Evolutionary conservation across 768 basidiomycete genomes (phyloP), one percentile per base, ranked within the genome.

Genomic region (Amanita pseudoporphyria): DNA sequence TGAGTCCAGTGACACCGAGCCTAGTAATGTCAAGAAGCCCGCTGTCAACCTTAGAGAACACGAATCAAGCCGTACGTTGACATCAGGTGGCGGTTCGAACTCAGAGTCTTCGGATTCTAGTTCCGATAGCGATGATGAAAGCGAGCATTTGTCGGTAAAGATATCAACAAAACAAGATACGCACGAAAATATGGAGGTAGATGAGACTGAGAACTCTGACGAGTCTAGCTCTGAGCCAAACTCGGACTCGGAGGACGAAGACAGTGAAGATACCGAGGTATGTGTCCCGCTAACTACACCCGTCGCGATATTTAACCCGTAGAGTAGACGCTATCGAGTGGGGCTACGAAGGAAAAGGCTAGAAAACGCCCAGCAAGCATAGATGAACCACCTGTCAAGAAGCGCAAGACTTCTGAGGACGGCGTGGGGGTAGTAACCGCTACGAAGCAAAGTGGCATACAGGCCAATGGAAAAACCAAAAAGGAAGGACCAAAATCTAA

Each of bases 341-440:
- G 5, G 38, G 54, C 13, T 19, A 21, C 2, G 9, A 48, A 51
- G n/a, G 49, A 30, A 45, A 53, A 56, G 39, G 18, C 33, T 22
- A 22, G 12, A n/a, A 35, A 9, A 41, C 30, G 39, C 13, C 9
- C 10, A 4, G 13, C 16, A 40, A 49, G 45, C 19, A 51, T 59
- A 36, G 50, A 54, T 7, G 59, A 65, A 46, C 63, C 54, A 21
- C 39, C 49, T 71, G 70, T 72, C 0, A 87, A 88, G 63, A 87
- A 79, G 60, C 79, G 79, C 32, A 76, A 76, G 44, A 77, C 70
- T 0, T 68, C 72, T n/a, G 71, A 70, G 49, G 68, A 62, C 43
- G 79, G 80, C 14, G 62, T 69, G 31, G 72, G 77, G 7, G 68
- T 78, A 3, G 55, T 70, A 1, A 81, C 74, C 3, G 67, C 72